Evolutionary conservation across 116 monocot species (phyloP), one percentile per base, ranked within the genome.

Genomic region (Iris pallida): DNA sequence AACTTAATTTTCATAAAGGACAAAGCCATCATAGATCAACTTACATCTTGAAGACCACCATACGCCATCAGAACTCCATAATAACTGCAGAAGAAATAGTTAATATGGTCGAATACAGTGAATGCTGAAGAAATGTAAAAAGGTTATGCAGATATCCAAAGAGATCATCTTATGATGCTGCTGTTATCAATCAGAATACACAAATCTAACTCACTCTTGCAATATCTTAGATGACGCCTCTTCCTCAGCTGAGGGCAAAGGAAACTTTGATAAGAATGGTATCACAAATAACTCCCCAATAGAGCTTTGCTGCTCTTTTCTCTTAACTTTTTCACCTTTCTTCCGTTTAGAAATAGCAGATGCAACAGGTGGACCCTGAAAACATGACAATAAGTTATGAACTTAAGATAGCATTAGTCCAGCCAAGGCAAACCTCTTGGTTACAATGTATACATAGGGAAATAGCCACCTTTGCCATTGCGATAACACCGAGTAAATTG

Each of bases 11-110:
- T 45, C 13, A 2, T 10, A 15, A 55, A 20, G 8, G 16, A 72
- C 59, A n/a, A 72, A 12, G 19, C 16, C 45, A 69, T 58, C 69
- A 18, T 16, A 40, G 11, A 61, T 57, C 8, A 57, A 49, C 87
- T 84, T 87, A 91, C 90, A 70, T 91, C 87, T 74, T 84, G 90
- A 6, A 91, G 79, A 54, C 90, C 79, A 59, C 90, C 90, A 73
- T 87, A 91, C 52, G 90, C 90, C 84, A 91, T 79, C 69, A 91
- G 61, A 76, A 84, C 87, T 48, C 87, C 90, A 77, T 77, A 87
- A 65, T 91, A 91, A 59, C 90, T 91, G 79, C 76, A 76, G 71
- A 65, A 72, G 71, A 20, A 66, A 74, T 44, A 16, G 42, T 40
- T 66, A 53, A 42, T 43, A 49, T 47, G 45, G 53, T 12, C 45